Evolutionary conservation across 768 basidiomycete genomes (phyloP), one percentile per base, ranked within the genome.

Genomic region (Lactarius sanguifluus): DNA sequence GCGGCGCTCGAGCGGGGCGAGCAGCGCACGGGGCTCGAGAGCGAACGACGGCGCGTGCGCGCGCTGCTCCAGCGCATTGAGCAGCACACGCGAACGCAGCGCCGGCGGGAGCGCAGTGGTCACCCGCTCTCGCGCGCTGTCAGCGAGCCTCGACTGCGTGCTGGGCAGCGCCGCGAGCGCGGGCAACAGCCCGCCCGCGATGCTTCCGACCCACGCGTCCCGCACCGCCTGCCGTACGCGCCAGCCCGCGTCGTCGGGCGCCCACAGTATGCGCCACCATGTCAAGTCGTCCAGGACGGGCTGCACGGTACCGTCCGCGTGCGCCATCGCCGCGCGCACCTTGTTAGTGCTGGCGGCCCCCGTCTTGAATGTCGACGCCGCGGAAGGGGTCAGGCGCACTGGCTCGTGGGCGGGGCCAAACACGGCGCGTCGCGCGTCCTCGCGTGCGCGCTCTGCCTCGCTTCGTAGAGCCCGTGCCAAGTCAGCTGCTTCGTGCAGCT

Each of bases 61-160:
- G 25, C 68, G 58, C 43, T 74, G 74, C 10, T 59, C 34, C 10
- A 74, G 56, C 7, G 64, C 43, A 43, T 74, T 74, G 36, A 62
- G 60, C 5, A 74, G 67, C 54, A 74, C 57, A 16, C 60, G 40
- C 2, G 74, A 73, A 23, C 61, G 67, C 13, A 72, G 61, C 1
- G 67, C 13, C 3, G 34, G 10, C 0, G 73, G 73, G 16, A 72
- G 64, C 5, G 64, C n/a, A 3, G 55, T 40, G 54, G 32, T 8
- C 32, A 3, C 32, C 50, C n/a, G 62, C 8, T 12, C 23, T 7
- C 32, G 54, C 12, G 65, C 47, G 41, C 34, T 10, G 7, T 30
- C 25, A 18, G 61, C 18, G 1, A 58, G 64, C 5, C 36, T 2
- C 8, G 64, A n/a, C 16, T 70, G 68, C 4, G 43, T 60, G 32